phyloP scores from a whole-genome alignment of 2,329 filamentous ascomycete species.

The Metarhizium rileyi region DNA sequence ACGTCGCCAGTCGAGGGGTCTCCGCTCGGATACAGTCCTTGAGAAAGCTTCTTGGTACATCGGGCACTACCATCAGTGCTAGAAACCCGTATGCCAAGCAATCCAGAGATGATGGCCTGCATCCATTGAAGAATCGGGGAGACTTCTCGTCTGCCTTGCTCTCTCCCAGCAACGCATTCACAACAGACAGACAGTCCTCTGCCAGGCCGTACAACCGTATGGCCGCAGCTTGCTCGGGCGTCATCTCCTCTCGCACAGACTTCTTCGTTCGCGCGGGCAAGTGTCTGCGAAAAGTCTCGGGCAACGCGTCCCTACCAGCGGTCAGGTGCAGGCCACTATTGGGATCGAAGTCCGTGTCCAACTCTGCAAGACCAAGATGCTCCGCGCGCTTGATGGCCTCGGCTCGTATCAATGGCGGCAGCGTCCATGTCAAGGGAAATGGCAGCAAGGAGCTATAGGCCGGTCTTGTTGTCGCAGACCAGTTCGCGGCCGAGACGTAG shows the following conservation, averaged over 20 bases:
- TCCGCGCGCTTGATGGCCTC: constrained; percentile 61
- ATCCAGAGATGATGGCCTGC: constrained; percentile 43
- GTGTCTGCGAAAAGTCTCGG: constrained; percentile 30
- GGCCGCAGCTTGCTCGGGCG: constrained; percentile 59
- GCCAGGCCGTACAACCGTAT: constrained; percentile 71
- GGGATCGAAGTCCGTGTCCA: constrained; percentile 50
- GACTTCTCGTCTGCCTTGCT: constrained; percentile 5
- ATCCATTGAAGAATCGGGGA: constrained; percentile 22
- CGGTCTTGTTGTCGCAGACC: constrained; percentile 64
- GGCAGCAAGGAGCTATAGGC: constrained; percentile 71
- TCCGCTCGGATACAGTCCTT: constrained; percentile 30
- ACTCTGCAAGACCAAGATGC: constrained; percentile 56
- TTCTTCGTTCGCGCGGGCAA: constrained; percentile 36
- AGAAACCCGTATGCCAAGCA: constrained; percentile 76
- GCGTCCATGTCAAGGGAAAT: constrained; percentile 81
- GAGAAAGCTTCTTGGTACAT: constrained; percentile 32
- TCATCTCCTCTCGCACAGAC: constrained; percentile 52
- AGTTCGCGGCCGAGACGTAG: constrained; percentile 86
- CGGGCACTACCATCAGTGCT: constrained; percentile 52
- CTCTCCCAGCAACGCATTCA: constrained; percentile 45
- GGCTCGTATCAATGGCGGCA: constrained; percentile 64
- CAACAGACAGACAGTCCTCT: constrained; percentile 58
- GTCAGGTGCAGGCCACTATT: constrained; percentile 26
- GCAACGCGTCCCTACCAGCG: constrained; percentile 26
- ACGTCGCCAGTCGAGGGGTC: constrained; percentile 19